Conservation (phyloP, 257 asterid genomes). For the Nicotiana tabacum region DNA sequence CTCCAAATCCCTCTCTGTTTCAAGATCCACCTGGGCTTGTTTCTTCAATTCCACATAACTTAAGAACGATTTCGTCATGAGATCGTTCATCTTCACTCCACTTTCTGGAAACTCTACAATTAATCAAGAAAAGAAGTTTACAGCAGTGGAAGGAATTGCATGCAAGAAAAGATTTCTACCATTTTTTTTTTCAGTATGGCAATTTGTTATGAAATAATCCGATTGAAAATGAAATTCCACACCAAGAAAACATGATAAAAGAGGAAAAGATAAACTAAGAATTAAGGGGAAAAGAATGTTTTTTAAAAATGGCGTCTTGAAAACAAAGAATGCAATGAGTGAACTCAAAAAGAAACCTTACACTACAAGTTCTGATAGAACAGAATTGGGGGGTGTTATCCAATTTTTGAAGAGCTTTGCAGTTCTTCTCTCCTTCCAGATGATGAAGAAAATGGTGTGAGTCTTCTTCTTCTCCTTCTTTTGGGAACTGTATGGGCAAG, state of each 20-base stretch:
- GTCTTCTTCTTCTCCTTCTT: neutral
- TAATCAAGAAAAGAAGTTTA: conserved; percentile 9
- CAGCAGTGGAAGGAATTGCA: neutral
- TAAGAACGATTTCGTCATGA: conserved; percentile 69
- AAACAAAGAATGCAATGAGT: neutral
- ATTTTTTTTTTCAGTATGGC: neutral
- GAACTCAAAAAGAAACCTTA: neutral
- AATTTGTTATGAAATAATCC: neutral
- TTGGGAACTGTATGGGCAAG: neutral
- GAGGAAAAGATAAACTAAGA: neutral
- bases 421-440: neutral
- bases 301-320: neutral
- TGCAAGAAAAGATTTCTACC: neutral
- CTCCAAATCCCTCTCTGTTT: conserved; percentile 51
- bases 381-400: neutral
- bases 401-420: neutral
- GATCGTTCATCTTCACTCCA: conserved; percentile 65
- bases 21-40: conserved; percentile 47
- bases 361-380: neutral
- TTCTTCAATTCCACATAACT: conserved; percentile 76
- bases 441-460: neutral
- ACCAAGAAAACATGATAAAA: neutral
- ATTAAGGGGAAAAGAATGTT: neutral
- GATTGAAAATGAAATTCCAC: neutral
- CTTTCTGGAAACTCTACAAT: conserved; percentile 15